phyloP scores from a whole-genome alignment of 2,329 filamentous ascomycete species.

The Fusarium algeriense region DNA sequence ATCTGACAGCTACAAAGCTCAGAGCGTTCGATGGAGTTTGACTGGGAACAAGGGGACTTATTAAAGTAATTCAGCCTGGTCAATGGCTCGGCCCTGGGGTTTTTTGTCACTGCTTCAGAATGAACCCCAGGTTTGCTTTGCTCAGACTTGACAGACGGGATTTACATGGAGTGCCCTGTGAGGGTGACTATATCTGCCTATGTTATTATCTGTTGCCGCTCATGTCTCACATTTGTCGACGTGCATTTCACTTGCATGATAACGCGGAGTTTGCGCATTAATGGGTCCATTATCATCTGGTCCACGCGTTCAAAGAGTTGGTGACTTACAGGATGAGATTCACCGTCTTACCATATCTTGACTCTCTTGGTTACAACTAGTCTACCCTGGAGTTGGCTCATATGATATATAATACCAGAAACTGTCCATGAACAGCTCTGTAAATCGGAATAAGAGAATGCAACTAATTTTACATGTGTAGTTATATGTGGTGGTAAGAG shows the following conservation, averaged over 20 bases:
- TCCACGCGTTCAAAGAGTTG: background rate
- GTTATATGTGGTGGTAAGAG: no score
- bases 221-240: constrained; percentile 17
- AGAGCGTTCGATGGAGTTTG: background rate
- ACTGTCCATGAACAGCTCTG: background rate
- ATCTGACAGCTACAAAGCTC: background rate
- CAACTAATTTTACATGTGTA: no score
- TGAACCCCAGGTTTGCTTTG: background rate
- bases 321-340: background rate
- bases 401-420: background rate
- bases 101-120: background rate
- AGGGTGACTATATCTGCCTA: constrained; percentile 17
- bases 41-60: background rate
- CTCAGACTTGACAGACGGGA: background rate
- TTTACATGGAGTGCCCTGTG: constrained; percentile 26
- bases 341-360: background rate
- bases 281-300: constrained; percentile 15
- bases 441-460: background rate
- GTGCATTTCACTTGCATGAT: constrained; percentile 18
- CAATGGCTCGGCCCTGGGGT: background rate
- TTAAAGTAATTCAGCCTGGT: background rate
- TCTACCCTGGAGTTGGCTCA: background rate
- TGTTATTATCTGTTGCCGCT: constrained; percentile 3
- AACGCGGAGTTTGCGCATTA: constrained; percentile 18
- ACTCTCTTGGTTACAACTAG: background rate